Evolutionary conservation across 1,284 basidiomycete species (phyloP), one percentile per base, ranked within the genome.

Genomic region (Ustanciosporium gigantosporum): DNA sequence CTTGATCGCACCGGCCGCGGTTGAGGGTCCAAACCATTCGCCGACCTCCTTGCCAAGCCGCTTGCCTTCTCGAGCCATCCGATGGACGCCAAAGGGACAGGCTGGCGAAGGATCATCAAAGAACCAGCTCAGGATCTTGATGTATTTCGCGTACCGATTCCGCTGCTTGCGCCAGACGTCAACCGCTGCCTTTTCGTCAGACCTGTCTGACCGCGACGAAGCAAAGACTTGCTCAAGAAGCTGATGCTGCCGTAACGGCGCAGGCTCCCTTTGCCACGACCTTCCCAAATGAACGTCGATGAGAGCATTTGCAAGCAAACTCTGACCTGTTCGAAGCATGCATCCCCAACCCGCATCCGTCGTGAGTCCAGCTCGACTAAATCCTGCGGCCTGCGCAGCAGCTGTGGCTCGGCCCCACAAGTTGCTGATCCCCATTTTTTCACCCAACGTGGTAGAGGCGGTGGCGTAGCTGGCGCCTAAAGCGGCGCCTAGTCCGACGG

Each of bases 21-120:
- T 94, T 74, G 90, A 94, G 0, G 94, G 94, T 0, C 94, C 94
- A 73, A 97, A 97, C 94, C 94, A 97, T 78, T 92, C 89, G 2
- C 94, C 94, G 0, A 96, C 88, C 66, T 93, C 90, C 66, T 91
- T 96, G 13, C 94, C 94, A 1, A 96, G 83, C 61, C 92, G 88
- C 76, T 95, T 94, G 3, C 94, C 94, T 9, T 92, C 89, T 15
- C 91, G 81, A 0, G 93, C 93, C 87, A 98, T 95, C 32, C 91
- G 85, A 79, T 98, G 94, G 2, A 98, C 90, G 60, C 90, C 90
- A 78, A 97, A 98, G 0, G 94, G 94, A 36, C 88, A 87, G n/a
- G 88, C 82, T 0, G 88, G 85, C 0, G 88, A 86, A 0, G 94
- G 91, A 11, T 89, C 88, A 76, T 98, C 94, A 46, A 97, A 81